phyloP scores from a whole-genome alignment of 1,284 basidiomycete genomes.

The Melampsora americana region DNA sequence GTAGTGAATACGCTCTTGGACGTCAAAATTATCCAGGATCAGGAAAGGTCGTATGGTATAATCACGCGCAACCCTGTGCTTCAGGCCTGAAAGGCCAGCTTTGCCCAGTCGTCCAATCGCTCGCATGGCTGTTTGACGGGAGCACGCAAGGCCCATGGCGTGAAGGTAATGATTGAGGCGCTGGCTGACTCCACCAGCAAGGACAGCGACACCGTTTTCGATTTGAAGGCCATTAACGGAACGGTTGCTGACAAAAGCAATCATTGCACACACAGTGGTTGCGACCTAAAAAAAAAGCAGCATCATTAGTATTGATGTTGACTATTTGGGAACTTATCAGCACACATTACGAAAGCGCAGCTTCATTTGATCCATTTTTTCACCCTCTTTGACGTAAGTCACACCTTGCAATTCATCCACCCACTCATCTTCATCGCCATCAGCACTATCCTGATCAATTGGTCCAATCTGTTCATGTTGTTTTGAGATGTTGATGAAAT shows the following conservation, averaged over 20 bases:
- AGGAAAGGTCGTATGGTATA: neutral
- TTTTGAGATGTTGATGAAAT: too few species aligned
- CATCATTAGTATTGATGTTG: too few species aligned
- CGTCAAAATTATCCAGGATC: constrained; percentile 22
- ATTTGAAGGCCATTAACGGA: constrained; percentile 14
- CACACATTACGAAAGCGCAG: too few species aligned
- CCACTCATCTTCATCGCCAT: too few species aligned
- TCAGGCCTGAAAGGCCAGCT: neutral
- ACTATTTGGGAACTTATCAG: too few species aligned
- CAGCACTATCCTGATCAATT: too few species aligned
- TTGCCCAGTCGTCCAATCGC: neutral
- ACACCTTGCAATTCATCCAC: too few species aligned
- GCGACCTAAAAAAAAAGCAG: neutral
- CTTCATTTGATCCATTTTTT: too few species aligned
- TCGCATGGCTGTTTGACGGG: neutral
- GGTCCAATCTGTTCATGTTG: too few species aligned
- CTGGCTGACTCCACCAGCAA: constrained; percentile 9
- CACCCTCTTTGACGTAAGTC: too few species aligned
- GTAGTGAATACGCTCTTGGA: constrained; percentile 11
- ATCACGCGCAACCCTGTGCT: neutral
- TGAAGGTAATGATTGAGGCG: constrained; percentile 10
- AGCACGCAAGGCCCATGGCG: constrained; percentile 2
- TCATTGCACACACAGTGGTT: constrained; percentile 21
- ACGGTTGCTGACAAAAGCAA: constrained; percentile 17
- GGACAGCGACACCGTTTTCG: neutral